These are phyloP conservation scores for Leccinum ochraceum DNA, from an alignment of 768 basidiomycete genomes.

Conservation along the genomic window DNA sequence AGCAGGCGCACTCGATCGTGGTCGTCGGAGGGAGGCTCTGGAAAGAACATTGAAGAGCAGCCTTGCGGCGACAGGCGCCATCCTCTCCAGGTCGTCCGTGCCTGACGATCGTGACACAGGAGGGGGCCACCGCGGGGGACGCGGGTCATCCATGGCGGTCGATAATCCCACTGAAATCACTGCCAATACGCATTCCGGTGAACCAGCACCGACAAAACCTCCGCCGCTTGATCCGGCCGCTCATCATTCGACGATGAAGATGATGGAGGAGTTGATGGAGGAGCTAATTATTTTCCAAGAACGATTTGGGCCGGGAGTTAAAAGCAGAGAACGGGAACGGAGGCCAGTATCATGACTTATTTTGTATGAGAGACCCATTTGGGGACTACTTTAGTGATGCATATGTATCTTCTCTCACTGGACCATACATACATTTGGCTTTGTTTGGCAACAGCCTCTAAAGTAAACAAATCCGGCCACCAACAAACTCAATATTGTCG, in stretches of 20 bases:
- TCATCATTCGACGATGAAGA: conserved; percentile 58
- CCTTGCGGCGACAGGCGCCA: conserved; percentile 10
- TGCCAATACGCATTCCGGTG: conserved; percentile 19
- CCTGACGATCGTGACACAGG: conserved; percentile 20
- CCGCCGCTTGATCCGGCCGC: conserved; percentile 12
- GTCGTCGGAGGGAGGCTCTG: conserved; percentile 66
- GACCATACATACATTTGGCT: conserved; percentile 17
- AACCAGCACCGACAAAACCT: conserved; percentile 11
- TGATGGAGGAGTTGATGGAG: conserved; percentile 91
- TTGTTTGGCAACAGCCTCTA: conserved; percentile 31
- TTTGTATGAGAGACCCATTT: conserved; percentile 8
- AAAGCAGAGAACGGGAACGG: conserved; percentile 54
- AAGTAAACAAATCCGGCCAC: conserved; percentile 23
- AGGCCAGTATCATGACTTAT: conserved; percentile 38
- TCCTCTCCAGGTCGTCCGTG: conserved; percentile 7
- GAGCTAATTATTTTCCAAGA: conserved; percentile 90
- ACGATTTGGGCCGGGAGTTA: conserved; percentile 66
- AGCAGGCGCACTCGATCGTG: conserved; percentile 70
- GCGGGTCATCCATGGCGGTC: conserved; percentile 36
- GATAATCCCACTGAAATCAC: conserved; percentile 24
- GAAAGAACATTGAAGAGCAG: conserved; percentile 47
- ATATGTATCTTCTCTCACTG: conserved; percentile 12
- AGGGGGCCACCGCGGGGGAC: conserved; percentile 13
- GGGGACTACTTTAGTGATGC: conserved; percentile 4
- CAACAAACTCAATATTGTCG: no score